Evolutionary conservation across 1,284 basidiomycete genomes (phyloP).

Genomic region (Rhizoctonia solani): DNA sequence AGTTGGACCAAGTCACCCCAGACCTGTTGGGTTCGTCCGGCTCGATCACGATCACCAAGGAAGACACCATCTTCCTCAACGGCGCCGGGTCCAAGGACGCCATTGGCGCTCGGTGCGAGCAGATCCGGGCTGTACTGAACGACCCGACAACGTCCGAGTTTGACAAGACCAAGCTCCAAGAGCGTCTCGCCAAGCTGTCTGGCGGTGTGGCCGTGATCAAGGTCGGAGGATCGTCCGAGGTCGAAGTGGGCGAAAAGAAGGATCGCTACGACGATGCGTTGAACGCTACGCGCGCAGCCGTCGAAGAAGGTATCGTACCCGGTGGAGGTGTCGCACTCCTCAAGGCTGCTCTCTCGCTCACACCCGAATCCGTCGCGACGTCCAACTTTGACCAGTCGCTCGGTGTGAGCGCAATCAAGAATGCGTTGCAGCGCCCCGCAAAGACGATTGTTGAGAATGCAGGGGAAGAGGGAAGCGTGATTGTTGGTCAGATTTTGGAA

Average conservation of each 20-base stretch:
- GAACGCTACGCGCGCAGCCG: conserved; percentile 95
- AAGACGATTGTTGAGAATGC: conserved; percentile 94
- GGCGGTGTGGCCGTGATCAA: conserved; percentile 99
- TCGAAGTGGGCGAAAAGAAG: conserved; percentile 99
- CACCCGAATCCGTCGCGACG: conserved; percentile 68
- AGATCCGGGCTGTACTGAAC: conserved; percentile 83
- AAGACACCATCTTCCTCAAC: conserved; percentile 96
- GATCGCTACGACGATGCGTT: conserved; percentile 98
- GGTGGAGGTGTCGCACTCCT: conserved; percentile 92
- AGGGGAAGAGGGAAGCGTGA: conserved; percentile 92
- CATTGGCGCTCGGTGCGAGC: conserved; percentile 90
- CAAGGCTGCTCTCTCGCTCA: conserved; percentile 84
- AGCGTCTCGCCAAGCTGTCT: conserved; percentile 92
- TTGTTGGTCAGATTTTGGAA: conserved; percentile 82
- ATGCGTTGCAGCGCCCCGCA: conserved; percentile 81
- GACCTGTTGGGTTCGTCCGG: conserved; percentile 94
- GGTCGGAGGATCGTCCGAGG: conserved; percentile 92
- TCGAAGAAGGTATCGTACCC: conserved; percentile 97
- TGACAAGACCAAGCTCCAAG: conserved; percentile 94
- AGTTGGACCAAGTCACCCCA: conserved; percentile 88
- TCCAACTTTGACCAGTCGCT: conserved; percentile 98
- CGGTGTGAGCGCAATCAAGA: conserved; percentile 91
- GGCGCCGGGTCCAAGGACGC: conserved; percentile 86
- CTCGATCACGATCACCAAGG: conserved; percentile 94
- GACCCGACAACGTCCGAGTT: conserved; percentile 91